These are phyloP conservation scores for Yarrowia osloensis DNA, from an alignment of 805 yeast species.

Conservation along the genomic window DNA sequence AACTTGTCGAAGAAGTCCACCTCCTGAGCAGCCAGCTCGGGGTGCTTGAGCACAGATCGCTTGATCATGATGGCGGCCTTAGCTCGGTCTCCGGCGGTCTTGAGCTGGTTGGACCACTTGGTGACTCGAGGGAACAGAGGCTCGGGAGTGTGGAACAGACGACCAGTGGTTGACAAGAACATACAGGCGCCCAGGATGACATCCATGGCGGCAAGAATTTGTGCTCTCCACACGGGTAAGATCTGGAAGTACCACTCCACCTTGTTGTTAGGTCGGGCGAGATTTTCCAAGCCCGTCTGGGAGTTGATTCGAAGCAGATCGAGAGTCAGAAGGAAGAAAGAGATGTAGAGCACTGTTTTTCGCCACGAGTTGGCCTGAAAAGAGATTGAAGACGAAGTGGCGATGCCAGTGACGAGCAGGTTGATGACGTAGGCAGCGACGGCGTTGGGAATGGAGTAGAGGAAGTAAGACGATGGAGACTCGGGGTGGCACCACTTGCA, in stretches of 20 bases:
- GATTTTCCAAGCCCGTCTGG: constrained; percentile 30
- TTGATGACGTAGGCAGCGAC: constrained; percentile 34
- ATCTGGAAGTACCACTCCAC: constrained; percentile 35
- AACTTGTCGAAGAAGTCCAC: constrained; percentile 7
- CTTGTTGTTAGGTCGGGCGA: constrained; percentile 21
- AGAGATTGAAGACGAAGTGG: constrained; percentile 32
- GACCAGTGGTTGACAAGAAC: constrained; percentile 33
- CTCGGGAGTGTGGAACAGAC: constrained; percentile 31
- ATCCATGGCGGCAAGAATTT: constrained; percentile 31
- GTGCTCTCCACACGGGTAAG: constrained; percentile 31
- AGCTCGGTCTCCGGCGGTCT: constrained; percentile 27
- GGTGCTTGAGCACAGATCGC: constrained; percentile 31
- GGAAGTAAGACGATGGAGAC: constrained; percentile 31
- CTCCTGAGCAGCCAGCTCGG: constrained; percentile 24
- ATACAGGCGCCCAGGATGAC: constrained; percentile 26
- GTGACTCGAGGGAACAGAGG: constrained; percentile 31
- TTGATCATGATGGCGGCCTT: constrained; percentile 28
- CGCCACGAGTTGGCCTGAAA: constrained; percentile 29
- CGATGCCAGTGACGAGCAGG: constrained; percentile 31
- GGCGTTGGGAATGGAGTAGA: constrained; percentile 34
- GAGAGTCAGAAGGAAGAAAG: constrained; percentile 1
- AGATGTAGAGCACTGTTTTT: constrained; percentile 22
- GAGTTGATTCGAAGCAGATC: constrained; percentile 23
- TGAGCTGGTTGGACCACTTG: constrained; percentile 16
- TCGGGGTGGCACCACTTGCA: constrained; percentile 36